Base-by-base conservation (phyloP, 495 filamentous ascomycete species). In the Daldinia bambusicola region DNA sequence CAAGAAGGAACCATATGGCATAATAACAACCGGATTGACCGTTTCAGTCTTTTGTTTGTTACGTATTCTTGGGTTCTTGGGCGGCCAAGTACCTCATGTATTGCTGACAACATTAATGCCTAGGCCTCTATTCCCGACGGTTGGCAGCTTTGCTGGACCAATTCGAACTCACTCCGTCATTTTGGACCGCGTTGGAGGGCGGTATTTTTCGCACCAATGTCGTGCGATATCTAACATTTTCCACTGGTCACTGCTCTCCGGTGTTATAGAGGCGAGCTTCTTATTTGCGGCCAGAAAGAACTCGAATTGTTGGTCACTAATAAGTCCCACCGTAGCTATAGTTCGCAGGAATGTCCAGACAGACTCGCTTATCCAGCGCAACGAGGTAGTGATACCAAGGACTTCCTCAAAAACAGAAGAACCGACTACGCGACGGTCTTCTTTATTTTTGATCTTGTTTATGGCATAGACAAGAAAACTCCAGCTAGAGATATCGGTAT, bases 401-500 rank as follows among this genome's bases (percentile, higher is more conserved):
- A 84, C 75, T 40, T 84, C 78, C n/a, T 65, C 52, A 30, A 82
- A 76, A 8, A 80, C 70, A 13, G 67, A 71, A 18, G 75, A 75
- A 45, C 34, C 52, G 41, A 64, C 30, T 20, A 61, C 50, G 16
- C 57, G 57, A 26, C 70, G 66, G 30, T n/a, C 55, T 34, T 70
- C 37, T 20, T 63, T 22, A 37, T 70, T 32, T 30, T 71, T 34
- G 30, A 76, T 72, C 38, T 30, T 59, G 14, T 52, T 12, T 20
- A 71, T 41, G 9, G 61, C 61, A 55, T 71, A 89, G 18, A 81
- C 74, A 9, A 89, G 82, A 71, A 92, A 94, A 32, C 85, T 84
- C 89, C 91, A 94, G 2, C 91, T 89, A 3, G 92, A 94, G 31
- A 89, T 90, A 80, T 95, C 92, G 52, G 87, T 84, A 55, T 91